These are phyloP conservation scores for Rhynchospora pubera DNA, from an alignment of 176 grass and related monocot genomes.

Conservation along the genomic window DNA sequence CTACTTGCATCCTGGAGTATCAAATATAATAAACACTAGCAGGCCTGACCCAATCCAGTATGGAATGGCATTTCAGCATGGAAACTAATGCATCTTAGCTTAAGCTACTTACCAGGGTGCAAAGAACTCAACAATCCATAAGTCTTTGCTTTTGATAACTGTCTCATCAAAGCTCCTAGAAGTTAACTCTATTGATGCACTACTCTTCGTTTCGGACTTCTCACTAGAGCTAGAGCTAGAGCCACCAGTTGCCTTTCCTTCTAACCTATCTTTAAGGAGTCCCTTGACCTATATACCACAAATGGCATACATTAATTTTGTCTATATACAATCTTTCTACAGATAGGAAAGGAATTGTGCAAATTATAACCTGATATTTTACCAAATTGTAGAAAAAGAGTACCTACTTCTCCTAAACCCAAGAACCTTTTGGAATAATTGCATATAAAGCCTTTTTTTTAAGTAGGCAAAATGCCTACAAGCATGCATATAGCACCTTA, in stretches of 20 bases:
- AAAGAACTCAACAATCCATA: conserved; percentile 99
- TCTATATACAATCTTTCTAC: background rate
- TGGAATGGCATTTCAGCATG: background rate
- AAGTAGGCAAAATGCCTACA: too few species aligned
- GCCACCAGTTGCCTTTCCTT: conserved; percentile 56
- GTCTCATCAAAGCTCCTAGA: conserved; percentile 85
- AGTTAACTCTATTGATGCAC: conserved; percentile 61
- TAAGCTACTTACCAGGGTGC: conserved; percentile 79
- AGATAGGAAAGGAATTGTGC: background rate
- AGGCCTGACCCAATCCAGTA: background rate
- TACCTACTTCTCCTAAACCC: background rate
- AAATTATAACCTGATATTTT: background rate
- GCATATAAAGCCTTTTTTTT: too few species aligned
- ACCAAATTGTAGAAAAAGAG: background rate
- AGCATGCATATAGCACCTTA: background rate
- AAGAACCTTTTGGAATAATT: background rate
- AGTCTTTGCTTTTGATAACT: conserved; percentile 85
- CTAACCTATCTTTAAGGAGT: conserved; percentile 78
- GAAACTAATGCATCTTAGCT: background rate
- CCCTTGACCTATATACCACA: conserved; percentile 59
- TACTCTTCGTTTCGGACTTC: conserved; percentile 64
- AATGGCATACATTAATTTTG: background rate
- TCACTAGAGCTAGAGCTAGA: conserved; percentile 51
- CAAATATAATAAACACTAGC: background rate
- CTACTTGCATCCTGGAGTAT: background rate